Evolutionary conservation across 2,329 filamentous ascomycete genomes (phyloP).

Genomic region (Simplicillium sp.): DNA sequence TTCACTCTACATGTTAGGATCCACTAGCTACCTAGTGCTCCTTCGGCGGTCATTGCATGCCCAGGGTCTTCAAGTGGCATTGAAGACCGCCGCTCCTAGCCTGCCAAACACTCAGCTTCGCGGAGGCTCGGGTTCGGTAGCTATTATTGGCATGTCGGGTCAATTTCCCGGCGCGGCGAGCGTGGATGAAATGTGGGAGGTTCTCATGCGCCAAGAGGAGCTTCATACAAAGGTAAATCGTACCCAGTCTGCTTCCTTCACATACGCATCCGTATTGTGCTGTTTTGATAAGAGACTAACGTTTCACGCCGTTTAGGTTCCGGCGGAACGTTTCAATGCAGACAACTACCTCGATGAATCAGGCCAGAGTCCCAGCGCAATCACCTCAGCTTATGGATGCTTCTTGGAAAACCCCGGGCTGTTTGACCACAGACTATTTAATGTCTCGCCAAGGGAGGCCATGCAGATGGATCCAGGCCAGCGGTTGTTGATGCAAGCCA

Average conservation of each 20-base stretch:
- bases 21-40: no score
- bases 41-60: no score
- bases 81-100: no score
- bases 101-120: no score
- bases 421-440: constrained; percentile 69
- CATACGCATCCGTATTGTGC: no score
- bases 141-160: constrained; percentile 57
- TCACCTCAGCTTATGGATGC: constrained; percentile 57
- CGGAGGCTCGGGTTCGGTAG: no score
- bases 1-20: no score
- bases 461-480: constrained; percentile 67
- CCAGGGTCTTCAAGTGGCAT: no score
- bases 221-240: neutral
- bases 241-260: neutral
- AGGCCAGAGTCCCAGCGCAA: constrained; percentile 56
- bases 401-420: constrained; percentile 57
- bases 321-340: constrained; percentile 54
- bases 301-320: constrained; percentile 26
- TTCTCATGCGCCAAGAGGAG: constrained; percentile 27
- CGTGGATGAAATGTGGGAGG: constrained; percentile 42
- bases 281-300: no score
- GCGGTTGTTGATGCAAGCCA: constrained; percentile 58
- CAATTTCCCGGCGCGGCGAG: constrained; percentile 26
- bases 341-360: constrained; percentile 57
- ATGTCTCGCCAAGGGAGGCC: constrained; percentile 69